Evolutionary conservation across 768 basidiomycete genomes (phyloP), one percentile per base, ranked within the genome.

Genomic region (Cyclocybe cylindracea): DNA sequence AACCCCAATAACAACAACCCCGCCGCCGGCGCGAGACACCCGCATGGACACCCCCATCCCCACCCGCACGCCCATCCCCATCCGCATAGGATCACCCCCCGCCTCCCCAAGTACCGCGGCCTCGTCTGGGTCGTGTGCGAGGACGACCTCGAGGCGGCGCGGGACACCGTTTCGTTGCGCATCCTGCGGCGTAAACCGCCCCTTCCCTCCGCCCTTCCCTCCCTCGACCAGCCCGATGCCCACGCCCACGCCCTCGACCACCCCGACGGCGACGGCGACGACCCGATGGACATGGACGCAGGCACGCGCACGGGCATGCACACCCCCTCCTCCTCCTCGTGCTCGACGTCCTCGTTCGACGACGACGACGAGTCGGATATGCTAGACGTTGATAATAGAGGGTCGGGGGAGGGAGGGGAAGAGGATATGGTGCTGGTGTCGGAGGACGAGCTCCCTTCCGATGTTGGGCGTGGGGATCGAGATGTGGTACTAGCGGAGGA

Each of bases 61-160:
- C 50, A 53, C 51, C 33, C 39, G 16, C 58, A 62, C 29, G 55
- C 51, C 31, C 37, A 42, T 10, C 55, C 46, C 11, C 38, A 42
- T 33, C n/a, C 38, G 10, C 44, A 33, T 16, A 39, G 53, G 33
- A 61, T 61, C 16, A 61, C 55, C 10, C 61, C 68, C 24, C 66
- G 63, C 48, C 69, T 76, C 1, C 78, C 77, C 9, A 62, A 64
- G 24, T 86, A 85, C 65, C 67, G 91, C n/a, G 91, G 91, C 0
- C 81, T 93, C 50, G 72, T 89, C n/a, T 91, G 89, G 84, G 91
- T 91, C 60, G 78, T 89, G 39, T 84, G 82, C 56, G 88, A 89
- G 60, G 90, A 89, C 43, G 88, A 90, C 64, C 58, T 81, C 3
- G 69, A 72, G 39, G 57, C 60, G 18, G 68, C 63, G n/a, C 61